phyloP scores from a whole-genome alignment of 495 filamentous ascomycete genomes.

The Aspergillus cristatus region DNA sequence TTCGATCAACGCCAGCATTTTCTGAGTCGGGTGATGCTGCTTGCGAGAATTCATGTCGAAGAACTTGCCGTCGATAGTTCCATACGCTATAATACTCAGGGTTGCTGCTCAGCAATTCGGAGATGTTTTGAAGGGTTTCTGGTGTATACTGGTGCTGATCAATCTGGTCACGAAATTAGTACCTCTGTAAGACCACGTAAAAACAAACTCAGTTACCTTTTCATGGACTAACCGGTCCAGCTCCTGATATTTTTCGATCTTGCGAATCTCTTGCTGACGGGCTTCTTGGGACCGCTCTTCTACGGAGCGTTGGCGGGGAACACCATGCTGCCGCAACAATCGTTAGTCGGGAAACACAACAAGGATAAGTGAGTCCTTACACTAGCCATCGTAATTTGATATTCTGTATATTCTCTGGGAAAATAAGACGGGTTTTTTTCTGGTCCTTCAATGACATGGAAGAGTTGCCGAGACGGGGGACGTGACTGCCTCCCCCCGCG shows the following conservation, averaged over 20 bases:
- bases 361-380: slow-evolving; percentile 21
- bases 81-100: slow-evolving; percentile 98
- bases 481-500: neutral
- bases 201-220: slow-evolving; percentile 32
- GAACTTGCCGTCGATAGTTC: slow-evolving; percentile 77
- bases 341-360: slow-evolving; percentile 8
- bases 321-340: slow-evolving; percentile 57
- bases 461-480: neutral
- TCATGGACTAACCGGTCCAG: slow-evolving; percentile 57
- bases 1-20: slow-evolving; percentile 11
- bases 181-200: neutral
- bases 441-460: no score
- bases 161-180: slow-evolving; percentile 31
- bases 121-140: slow-evolving; percentile 64
- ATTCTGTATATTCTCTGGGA: neutral
- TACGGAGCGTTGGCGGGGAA: slow-evolving; percentile 49
- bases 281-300: slow-evolving; percentile 53
- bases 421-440: no score
- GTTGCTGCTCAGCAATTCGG: slow-evolving; percentile 73
- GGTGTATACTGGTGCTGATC: slow-evolving; percentile 48
- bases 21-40: slow-evolving; percentile 9
- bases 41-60: slow-evolving; percentile 39
- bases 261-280: slow-evolving; percentile 57
- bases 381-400: slow-evolving; percentile 37
- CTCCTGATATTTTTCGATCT: slow-evolving; percentile 68